Conservation (phyloP, 306 rosid genomes). For the Vigna radiata region DNA sequence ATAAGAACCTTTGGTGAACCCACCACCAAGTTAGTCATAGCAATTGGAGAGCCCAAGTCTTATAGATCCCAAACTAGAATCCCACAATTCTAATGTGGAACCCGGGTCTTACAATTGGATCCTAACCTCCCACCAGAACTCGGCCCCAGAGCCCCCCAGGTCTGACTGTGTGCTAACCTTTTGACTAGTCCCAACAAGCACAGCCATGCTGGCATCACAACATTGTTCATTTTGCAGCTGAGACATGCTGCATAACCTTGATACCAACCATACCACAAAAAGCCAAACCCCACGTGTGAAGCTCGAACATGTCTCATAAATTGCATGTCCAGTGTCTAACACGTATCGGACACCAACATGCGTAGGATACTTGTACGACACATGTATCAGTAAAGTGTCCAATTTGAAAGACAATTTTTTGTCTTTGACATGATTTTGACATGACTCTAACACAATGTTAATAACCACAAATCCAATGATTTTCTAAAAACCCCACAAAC, state of each 20-base stretch:
- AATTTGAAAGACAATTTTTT: no score
- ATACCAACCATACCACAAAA: not conserved
- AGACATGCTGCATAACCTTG: not conserved
- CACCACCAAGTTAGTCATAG: not conserved
- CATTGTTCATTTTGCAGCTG: not conserved
- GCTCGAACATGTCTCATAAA: no score
- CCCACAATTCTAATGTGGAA: not conserved
- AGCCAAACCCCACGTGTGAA: not conserved
- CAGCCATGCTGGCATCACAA: not conserved
- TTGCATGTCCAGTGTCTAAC: no score
- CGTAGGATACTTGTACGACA: accelerated
- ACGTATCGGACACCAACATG: no score
- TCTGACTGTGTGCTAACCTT: not conserved
- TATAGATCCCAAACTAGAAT: not conserved
- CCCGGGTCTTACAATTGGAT: not conserved
- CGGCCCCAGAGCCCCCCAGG: not conserved
- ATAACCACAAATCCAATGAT: no score
- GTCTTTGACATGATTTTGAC: no score
- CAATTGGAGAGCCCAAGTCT: not conserved
- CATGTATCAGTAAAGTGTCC: no score
- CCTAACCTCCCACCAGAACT: not conserved
- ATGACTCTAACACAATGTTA: no score
- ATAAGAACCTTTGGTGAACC: not conserved
- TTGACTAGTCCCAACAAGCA: not conserved
- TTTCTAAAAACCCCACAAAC: no score